Conservation (phyloP, 2,329 filamentous ascomycete genomes). For the Zymoseptoria tritici region DNA sequence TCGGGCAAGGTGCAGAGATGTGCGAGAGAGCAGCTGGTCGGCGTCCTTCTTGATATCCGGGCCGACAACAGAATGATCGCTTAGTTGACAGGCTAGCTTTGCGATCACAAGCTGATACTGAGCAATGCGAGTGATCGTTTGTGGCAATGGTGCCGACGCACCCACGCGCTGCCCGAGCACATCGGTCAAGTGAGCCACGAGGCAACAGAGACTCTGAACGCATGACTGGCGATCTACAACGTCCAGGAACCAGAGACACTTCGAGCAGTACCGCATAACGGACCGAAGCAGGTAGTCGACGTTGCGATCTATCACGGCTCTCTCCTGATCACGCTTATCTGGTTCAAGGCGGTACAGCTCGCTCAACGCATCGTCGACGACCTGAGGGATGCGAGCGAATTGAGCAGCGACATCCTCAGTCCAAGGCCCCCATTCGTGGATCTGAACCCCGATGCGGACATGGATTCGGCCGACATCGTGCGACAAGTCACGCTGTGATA, state of each 20-base stretch:
- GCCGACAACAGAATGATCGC: constrained; percentile 23
- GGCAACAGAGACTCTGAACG: constrained; percentile 34
- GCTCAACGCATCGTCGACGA: constrained; percentile 23
- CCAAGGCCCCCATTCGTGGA: constrained; percentile 46
- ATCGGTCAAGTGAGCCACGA: constrained; percentile 32
- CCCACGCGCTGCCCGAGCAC: constrained; percentile 1
- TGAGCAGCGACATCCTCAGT: constrained; percentile 47
- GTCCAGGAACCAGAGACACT: constrained; percentile 47
- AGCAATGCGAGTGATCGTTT: constrained; percentile 2
- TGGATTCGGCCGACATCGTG: constrained; percentile 31
- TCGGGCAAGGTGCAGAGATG: constrained; percentile 32
- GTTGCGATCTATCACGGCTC: constrained; percentile 3
- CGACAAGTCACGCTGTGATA: constrained; percentile 39
- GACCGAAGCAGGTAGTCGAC: constrained; percentile 35
- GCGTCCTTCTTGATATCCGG: constrained; percentile 13
- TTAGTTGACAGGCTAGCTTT: constrained; percentile 28
- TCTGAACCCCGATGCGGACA: constrained; percentile 28
- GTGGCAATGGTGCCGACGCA: not conserved
- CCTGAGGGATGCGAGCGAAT: constrained; percentile 32
- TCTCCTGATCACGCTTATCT: constrained; percentile 1
- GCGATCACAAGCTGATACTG: constrained; percentile 25
- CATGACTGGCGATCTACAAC: constrained; percentile 46
- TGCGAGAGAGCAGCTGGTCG: constrained; percentile 27
- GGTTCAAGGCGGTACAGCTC: constrained; percentile 2
- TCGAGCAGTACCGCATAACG: constrained; percentile 43